Base-by-base conservation (phyloP, 257 asterid genomes). In the Gynochthodes officinalis region DNA sequence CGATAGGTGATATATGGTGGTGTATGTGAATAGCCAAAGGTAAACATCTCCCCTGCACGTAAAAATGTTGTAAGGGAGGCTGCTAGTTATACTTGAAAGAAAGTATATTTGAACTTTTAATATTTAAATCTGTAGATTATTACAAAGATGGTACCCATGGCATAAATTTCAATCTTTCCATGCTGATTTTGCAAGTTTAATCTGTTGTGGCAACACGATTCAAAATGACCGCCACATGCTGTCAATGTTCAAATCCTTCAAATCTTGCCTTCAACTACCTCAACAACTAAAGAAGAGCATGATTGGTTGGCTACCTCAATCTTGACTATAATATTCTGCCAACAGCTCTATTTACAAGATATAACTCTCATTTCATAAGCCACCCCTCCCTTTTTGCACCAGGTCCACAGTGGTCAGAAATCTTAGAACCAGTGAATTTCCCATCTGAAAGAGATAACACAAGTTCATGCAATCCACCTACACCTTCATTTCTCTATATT, bases 11-110 rank as follows among this genome's bases (percentile, higher is more conserved):
- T 42, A 80, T 86, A 89, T 48, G 99, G 99, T 46, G 93, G 87
- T 35, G 76, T 50, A 0, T 85, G 93, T 9, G 99, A 72, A 80
- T 94, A 94, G 69, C 99, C 99, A 65, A 94, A 94, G 79, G 97
- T 87, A 79, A 94, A 94, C 97, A 94, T 87, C 81, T 94, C 99
- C 64, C 97, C 99, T 94, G 96, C 81, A 78, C 43, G 69, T 37
- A 75, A 75, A 75, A 71, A 30, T 63, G 73, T 69, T 71, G 35
- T 65, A 66, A 82, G 59, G 80, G n/a, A 42, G 66, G 57, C 44
- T 39, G 61, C 42, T 49, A 63, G 44, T 66, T 32, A 21, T 28
- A 55, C 54, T 42, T 7, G 74, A 66, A 42, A 72, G 42, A 68
- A 48, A 13, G 44, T 48, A 5, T 39, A n/a, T n/a, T n/a, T 7